Evolutionary conservation across 345 rosid species (phyloP).

Genomic region (Gossypium sturtianum): DNA sequence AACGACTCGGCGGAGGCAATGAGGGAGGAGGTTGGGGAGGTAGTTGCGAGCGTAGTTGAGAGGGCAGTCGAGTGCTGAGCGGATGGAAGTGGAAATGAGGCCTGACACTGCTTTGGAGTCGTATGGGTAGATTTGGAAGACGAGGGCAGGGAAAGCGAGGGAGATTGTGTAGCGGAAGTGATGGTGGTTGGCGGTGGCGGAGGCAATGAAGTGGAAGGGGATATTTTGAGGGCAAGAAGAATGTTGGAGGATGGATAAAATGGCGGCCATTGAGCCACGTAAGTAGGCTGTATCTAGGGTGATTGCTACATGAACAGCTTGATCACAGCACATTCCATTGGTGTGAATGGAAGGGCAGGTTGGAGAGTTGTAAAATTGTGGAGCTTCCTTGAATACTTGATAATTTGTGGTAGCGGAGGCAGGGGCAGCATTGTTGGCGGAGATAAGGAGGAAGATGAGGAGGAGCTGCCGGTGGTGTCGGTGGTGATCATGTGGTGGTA

Average conservation of each 20-base stretch:
- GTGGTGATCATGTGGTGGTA: neutral
- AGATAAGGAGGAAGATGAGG: neutral
- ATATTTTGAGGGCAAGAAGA: constrained; percentile 8
- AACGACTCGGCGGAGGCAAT: constrained; percentile 52
- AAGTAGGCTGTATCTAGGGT: neutral
- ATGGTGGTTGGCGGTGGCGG: constrained; percentile 30
- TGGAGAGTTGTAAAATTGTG: neutral
- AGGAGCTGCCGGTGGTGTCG: neutral
- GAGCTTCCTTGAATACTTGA: neutral
- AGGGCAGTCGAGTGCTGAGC: neutral
- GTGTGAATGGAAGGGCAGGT: neutral
- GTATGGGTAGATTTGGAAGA: constrained; percentile 29
- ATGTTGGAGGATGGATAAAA: neutral
- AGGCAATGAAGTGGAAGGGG: constrained; percentile 55
- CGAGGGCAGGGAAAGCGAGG: constrained; percentile 55
- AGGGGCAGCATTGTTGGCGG: neutral
- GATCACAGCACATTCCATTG: neutral
- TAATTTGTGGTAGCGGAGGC: neutral
- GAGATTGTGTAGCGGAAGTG: constrained; percentile 36
- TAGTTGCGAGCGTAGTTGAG: constrained; percentile 65
- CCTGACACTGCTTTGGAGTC: neutral
- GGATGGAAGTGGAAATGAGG: neutral
- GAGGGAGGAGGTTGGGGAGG: constrained; percentile 52
- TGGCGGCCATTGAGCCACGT: constrained; percentile 1
- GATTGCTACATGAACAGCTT: neutral